Evolutionary conservation across 129 eudicot genomes (phyloP).

Genomic region (Flaveria trinervia): DNA sequence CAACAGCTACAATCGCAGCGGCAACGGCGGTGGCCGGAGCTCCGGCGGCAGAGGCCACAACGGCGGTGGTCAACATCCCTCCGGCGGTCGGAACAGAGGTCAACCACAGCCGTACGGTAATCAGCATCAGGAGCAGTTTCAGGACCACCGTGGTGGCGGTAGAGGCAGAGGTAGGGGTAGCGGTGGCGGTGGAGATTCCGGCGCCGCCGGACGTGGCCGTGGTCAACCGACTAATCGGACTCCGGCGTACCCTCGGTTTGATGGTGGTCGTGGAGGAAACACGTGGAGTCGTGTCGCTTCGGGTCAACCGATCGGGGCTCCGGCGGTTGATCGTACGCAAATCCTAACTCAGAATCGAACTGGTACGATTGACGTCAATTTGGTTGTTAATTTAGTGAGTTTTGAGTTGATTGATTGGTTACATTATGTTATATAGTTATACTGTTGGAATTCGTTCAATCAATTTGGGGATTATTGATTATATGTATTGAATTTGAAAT

Average conservation of each 20-base stretch:
- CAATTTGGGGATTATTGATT: background rate
- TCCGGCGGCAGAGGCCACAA: background rate
- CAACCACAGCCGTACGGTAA: slow-evolving; percentile 1
- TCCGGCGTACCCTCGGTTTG: slow-evolving; percentile 13
- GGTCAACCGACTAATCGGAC: background rate
- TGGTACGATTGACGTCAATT: background rate
- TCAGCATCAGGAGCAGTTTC: slow-evolving; percentile 20
- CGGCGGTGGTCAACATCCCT: background rate
- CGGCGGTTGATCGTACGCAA: background rate
- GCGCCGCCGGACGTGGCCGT: background rate
- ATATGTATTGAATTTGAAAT: too few relatives aligned
- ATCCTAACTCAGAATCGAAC: background rate
- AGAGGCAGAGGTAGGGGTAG: slow-evolving; percentile 20
- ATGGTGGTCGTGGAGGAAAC: background rate
- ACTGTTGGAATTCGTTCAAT: background rate
- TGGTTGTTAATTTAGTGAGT: background rate
- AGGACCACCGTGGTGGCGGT: slow-evolving; percentile 19
- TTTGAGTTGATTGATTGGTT: background rate
- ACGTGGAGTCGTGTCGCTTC: slow-evolving; percentile 10
- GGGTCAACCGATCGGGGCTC: slow-evolving; percentile 10
- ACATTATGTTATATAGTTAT: background rate
- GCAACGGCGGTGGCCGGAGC: background rate
- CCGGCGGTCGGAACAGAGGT: slow-evolving; percentile 10
- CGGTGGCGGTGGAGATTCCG: background rate
- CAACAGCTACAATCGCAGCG: background rate